A percentile compares a stretch with the other conserved stretches of the same genome.
Evolutionary conservation across 2,329 filamentous ascomycete species (phyloP).

Genomic region (Colletotrichum gloeosporioides): DNA sequence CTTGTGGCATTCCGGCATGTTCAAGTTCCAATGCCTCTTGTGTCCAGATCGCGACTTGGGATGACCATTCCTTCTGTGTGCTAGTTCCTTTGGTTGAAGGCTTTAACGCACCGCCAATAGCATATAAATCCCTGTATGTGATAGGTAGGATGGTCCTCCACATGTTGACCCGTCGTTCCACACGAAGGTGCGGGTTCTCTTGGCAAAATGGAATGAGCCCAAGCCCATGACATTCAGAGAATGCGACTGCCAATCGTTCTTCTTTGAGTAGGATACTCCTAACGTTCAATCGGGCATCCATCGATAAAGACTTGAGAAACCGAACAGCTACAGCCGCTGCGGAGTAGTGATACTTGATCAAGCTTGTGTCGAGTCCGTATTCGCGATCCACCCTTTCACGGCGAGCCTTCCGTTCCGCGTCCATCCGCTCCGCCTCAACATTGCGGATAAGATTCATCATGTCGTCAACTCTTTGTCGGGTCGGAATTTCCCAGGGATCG

Average conservation of each 20-base stretch:
- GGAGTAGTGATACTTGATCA: not conserved
- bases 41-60: too few species aligned
- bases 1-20: not conserved
- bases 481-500: not conserved
- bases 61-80: too few species aligned
- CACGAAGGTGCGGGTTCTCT: not conserved
- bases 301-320: accelerated
- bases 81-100: too few species aligned
- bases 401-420: not conserved
- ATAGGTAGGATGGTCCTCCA: not conserved
- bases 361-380: not conserved
- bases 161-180: not conserved
- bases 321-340: accelerated
- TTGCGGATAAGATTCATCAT: too few species aligned
- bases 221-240: not conserved
- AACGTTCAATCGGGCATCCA: too few species aligned
- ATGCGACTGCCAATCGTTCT: not conserved
- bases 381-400: not conserved
- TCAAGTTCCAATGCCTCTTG: not conserved
- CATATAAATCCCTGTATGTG: too few species aligned
- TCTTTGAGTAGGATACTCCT: not conserved
- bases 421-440: too few species aligned
- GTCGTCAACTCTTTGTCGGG: not conserved
- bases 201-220: not conserved
- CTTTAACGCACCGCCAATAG: too few species aligned